Percentiles rank a stretch among this genome's conserved stretches.
Conservation (phyloP, 768 basidiomycete genomes). For the Boletus eberwhitei region DNA sequence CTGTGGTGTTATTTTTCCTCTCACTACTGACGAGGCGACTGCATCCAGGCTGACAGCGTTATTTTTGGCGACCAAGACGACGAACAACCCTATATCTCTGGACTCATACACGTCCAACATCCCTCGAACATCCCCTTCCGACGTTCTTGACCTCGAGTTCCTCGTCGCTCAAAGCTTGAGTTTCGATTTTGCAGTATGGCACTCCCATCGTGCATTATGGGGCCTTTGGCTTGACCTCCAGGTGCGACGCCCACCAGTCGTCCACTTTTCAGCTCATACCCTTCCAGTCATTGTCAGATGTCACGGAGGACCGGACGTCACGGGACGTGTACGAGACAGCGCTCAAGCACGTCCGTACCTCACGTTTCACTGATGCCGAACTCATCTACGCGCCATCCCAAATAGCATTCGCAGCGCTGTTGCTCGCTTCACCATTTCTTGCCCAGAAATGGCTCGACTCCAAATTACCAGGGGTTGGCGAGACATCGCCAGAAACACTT, state of each 20-base stretch:
- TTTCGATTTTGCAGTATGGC: constrained; percentile 95
- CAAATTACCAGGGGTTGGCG: constrained; percentile 26
- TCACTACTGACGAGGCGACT: not conserved
- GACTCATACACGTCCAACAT: constrained; percentile 83
- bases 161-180: constrained; percentile 90
- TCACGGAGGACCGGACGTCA: constrained; percentile 46
- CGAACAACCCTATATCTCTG: constrained; percentile 88
- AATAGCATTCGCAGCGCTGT: constrained; percentile 80
- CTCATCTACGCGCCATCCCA: constrained; percentile 91
- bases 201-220: constrained; percentile 84
- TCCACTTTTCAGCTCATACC: constrained; percentile 8
- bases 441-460: constrained; percentile 58
- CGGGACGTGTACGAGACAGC: constrained; percentile 62
- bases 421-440: constrained; percentile 58
- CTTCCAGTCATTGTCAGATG: constrained; percentile 55
- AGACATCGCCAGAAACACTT: constrained; percentile 20
- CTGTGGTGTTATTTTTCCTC: not conserved
- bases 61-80: constrained; percentile 95
- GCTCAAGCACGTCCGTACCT: constrained; percentile 62
- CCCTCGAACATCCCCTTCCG: constrained; percentile 72
- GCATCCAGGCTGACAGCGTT: constrained; percentile 82
- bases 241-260: constrained; percentile 39
- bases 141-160: constrained; percentile 94
- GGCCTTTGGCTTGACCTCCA: constrained; percentile 88
- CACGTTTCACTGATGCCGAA: constrained; percentile 88